Conservation (phyloP, 2,329 filamentous ascomycete genomes). For the Gaeumannomyces sp. region DNA sequence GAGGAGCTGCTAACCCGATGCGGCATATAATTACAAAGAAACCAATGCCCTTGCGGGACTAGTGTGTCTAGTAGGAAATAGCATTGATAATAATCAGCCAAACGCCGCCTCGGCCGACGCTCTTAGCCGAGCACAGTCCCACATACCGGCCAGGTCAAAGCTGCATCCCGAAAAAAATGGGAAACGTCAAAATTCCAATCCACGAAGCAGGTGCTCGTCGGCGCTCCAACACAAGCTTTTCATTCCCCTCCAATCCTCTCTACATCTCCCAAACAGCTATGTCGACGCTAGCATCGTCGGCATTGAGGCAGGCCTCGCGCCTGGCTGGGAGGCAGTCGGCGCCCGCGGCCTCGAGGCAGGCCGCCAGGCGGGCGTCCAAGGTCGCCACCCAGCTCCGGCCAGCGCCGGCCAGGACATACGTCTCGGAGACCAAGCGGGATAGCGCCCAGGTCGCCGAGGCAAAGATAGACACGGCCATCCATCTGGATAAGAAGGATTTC, state of each 20-base stretch:
- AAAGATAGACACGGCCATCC: conserved; percentile 75
- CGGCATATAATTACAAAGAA: too few species aligned
- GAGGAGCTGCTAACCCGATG: too few species aligned
- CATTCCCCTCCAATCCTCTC: not conserved
- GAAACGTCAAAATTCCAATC: not conserved
- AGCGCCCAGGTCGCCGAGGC: conserved; percentile 80
- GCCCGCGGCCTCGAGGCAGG: conserved; percentile 27
- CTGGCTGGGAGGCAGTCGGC: conserved; percentile 39
- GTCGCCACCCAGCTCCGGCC: conserved; percentile 17
- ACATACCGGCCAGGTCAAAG: not conserved
- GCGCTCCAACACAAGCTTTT: conserved; percentile 1
- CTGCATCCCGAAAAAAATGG: not conserved
- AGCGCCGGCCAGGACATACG: conserved; percentile 57
- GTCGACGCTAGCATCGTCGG: conserved; percentile 60
- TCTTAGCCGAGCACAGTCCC: not conserved
- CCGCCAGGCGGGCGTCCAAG: conserved; percentile 26
- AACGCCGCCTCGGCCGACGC: not conserved
- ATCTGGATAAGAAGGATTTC: conserved; percentile 75
- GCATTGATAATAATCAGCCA: not conserved
- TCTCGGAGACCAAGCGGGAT: conserved; percentile 74
- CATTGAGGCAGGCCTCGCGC: conserved; percentile 69
- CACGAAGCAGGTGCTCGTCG: not conserved
- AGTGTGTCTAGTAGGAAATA: not conserved
- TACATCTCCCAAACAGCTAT: conserved; percentile 30
- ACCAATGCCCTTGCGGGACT: not conserved